phyloP scores from a whole-genome alignment of 192 early-diverging fungal genomes.

The Rhizophagus sp. region DNA sequence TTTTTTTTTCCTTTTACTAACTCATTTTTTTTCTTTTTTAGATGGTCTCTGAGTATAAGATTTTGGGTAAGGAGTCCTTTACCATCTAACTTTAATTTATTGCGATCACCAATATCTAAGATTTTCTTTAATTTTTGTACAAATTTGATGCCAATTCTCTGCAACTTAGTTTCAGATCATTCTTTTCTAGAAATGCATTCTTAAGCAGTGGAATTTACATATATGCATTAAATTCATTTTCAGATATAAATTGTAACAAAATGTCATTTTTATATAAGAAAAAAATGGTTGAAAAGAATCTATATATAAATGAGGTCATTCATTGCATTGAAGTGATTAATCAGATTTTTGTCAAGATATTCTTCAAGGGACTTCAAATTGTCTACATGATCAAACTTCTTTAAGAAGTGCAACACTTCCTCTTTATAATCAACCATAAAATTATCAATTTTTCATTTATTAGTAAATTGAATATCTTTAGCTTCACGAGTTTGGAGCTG shows the following conservation, averaged over 20 bases:
- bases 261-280: constrained; percentile 19
- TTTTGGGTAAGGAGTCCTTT: neutral
- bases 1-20: no score
- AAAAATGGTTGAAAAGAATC: neutral
- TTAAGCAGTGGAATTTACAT: neutral
- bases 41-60: no score
- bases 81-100: neutral
- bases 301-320: constrained; percentile 4
- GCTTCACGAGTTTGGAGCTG: neutral
- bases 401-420: neutral
- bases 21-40: no score
- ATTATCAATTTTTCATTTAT: neutral
- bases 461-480: neutral
- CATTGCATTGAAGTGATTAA: neutral
- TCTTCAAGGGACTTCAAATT: neutral
- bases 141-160: neutral
- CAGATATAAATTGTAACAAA: neutral
- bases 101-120: neutral
- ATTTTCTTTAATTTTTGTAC: constrained; percentile 1
- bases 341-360: neutral
- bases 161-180: constrained; percentile 4
- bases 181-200: constrained; percentile 8
- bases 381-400: neutral
- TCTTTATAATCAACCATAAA: neutral
- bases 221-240: neutral